phyloP scores from a whole-genome alignment of 164 flowering plant genomes.

The Echeveria elegans region DNA sequence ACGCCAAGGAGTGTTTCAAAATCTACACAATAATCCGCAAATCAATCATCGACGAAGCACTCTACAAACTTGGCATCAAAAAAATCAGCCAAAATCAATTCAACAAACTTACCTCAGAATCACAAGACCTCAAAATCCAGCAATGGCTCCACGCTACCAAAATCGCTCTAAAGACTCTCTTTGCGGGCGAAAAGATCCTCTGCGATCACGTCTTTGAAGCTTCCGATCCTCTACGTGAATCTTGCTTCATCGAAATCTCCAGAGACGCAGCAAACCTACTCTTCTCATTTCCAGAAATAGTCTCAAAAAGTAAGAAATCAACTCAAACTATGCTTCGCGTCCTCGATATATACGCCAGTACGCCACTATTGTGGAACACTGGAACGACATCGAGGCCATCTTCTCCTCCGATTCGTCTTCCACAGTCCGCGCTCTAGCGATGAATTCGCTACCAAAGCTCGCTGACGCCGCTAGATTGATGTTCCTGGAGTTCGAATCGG shows the following conservation, averaged over 20 bases:
- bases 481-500: constrained; percentile 10
- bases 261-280: constrained; percentile 9
- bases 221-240: constrained; percentile 1
- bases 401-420: constrained; percentile 11
- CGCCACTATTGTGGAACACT: neutral
- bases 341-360: constrained; percentile 11
- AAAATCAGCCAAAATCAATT: neutral
- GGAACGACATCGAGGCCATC: constrained; percentile 11
- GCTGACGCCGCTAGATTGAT: neutral
- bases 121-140: constrained; percentile 8
- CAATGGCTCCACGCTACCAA: constrained; percentile 10
- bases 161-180: constrained; percentile 10
- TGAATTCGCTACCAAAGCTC: constrained; percentile 1
- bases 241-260: constrained; percentile 11
- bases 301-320: constrained; percentile 8
- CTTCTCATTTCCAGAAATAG: constrained; percentile 9
- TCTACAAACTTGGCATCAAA: constrained; percentile 11
- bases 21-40: constrained; percentile 12
- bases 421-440: neutral
- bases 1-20: constrained; percentile 11
- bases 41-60: constrained; percentile 8
- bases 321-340: constrained; percentile 4
- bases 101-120: constrained; percentile 6
- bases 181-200: constrained; percentile 9
- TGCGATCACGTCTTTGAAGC: constrained; percentile 12